Base-by-base conservation (phyloP, 129 eudicot genomes). In the Oenanthe sinensis region DNA sequence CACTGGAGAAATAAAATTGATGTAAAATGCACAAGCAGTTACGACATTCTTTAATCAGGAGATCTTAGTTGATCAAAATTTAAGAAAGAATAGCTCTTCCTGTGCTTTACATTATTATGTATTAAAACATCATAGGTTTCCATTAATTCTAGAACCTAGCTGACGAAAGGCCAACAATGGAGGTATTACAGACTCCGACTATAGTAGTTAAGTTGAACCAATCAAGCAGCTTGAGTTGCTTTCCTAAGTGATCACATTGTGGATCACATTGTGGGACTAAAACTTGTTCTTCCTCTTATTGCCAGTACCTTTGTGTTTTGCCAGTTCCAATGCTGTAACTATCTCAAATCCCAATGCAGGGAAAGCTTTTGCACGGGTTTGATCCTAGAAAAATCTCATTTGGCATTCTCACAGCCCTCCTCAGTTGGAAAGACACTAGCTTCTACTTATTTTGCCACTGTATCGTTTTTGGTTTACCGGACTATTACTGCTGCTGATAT, bases 361-460 rank as follows among this genome's bases (percentile, higher is more conserved):
- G 84, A 79, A 83, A 91, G 90, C 84, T 93, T 93, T 82, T n/a
- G n/a, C n/a, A n/a, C n/a, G n/a, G n/a, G n/a, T n/a, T n/a, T 44
- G 77, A 60, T 75, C 44, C 88, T 91, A 8, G 87, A 89, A 73
- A 82, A 58, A 30, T 77, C 80, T n/a, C 82, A 87, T 75, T 40
- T 93, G 65, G 98, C 97, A 63, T 93, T 87, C 82, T 93, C 93
- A 77, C 90, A 85, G 36, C 98, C 97, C 60, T 81, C 97, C 60
- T 81, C 91, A 75, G 90, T 80, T 5, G 98, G 97, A 70, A 91
- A 82, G 87, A 88, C 95, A 37, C 79, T 91, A 86, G 91, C 96
- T 39, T 82, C 89, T 81, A 83, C 81, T 78, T 91, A 89, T 63
- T 82, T 85, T 5, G 83, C 84, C 75, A 84, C 87, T 3, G 22